Evolutionary conservation across 768 basidiomycete genomes (phyloP).

Genomic region (Boletus rubescentipes): DNA sequence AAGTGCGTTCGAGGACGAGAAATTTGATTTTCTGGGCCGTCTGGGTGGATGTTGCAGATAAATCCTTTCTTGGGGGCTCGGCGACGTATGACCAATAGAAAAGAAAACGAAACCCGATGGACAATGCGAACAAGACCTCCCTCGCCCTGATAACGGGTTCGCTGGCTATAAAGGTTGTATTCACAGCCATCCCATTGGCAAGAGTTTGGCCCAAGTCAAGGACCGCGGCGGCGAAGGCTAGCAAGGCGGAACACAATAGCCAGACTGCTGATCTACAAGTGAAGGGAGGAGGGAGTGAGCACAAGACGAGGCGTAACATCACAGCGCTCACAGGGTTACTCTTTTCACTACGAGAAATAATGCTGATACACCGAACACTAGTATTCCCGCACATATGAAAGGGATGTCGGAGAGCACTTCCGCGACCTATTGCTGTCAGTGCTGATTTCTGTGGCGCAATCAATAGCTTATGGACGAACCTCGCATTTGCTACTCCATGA

Average conservation of each 20-base stretch:
- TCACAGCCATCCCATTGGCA: slow-evolving; percentile 33
- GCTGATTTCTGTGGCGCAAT: neutral
- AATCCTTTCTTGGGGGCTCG: slow-evolving; percentile 44
- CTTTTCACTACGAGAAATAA: slow-evolving; percentile 56
- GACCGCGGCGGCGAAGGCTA: slow-evolving; percentile 61
- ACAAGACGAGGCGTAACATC: neutral
- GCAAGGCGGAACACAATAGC: slow-evolving; percentile 55
- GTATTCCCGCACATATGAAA: slow-evolving; percentile 62
- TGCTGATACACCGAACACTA: slow-evolving; percentile 58
- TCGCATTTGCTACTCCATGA: slow-evolving; percentile 42
- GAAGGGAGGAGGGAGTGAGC: neutral
- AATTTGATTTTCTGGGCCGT: slow-evolving; percentile 12
- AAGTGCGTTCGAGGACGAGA: slow-evolving; percentile 15
- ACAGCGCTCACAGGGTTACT: slow-evolving; percentile 45
- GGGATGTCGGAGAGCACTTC: slow-evolving; percentile 64
- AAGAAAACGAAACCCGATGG: slow-evolving; percentile 57
- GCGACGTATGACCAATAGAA: slow-evolving; percentile 71
- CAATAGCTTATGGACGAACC: slow-evolving; percentile 34
- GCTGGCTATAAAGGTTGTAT: slow-evolving; percentile 16
- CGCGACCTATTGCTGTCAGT: slow-evolving; percentile 44
- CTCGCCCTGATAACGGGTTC: slow-evolving; percentile 47
- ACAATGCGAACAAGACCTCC: slow-evolving; percentile 58
- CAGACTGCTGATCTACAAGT: slow-evolving; percentile 43
- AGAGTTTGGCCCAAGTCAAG: slow-evolving; percentile 62
- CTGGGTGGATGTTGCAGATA: slow-evolving; percentile 29